These are phyloP conservation scores for Mucor mucedo DNA, from an alignment of 371 early-diverging fungal species.

Conservation along the genomic window DNA sequence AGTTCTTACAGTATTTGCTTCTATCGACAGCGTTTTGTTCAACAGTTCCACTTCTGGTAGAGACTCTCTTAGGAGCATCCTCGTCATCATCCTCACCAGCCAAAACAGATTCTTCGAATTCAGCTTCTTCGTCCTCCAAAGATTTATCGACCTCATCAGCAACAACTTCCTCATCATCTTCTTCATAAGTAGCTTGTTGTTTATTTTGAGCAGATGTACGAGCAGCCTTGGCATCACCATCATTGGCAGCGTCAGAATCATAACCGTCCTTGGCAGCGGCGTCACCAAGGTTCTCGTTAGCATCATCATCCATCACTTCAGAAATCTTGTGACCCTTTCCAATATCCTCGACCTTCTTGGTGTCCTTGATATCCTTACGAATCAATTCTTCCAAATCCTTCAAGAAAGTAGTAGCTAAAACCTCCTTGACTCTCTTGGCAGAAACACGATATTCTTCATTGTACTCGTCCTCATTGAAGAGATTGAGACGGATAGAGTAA, in stretches of 20 bases:
- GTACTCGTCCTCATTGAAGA: slow-evolving; percentile 85
- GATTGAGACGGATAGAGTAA: slow-evolving; percentile 79
- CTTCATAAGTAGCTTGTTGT: slow-evolving; percentile 75
- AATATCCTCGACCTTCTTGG: slow-evolving; percentile 54
- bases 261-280: slow-evolving; percentile 36
- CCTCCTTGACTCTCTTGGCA: slow-evolving; percentile 68
- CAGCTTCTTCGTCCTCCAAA: slow-evolving; percentile 59
- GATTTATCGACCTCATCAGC: slow-evolving; percentile 65
- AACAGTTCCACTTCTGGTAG: slow-evolving; percentile 24
- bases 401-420: slow-evolving; percentile 77
- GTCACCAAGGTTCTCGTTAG: slow-evolving; percentile 61
- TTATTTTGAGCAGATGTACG: slow-evolving; percentile 61
- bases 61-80: slow-evolving; percentile 46
- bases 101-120: slow-evolving; percentile 56
- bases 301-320: slow-evolving; percentile 27
- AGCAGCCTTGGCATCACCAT: slow-evolving; percentile 74
- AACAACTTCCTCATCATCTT: slow-evolving; percentile 57
- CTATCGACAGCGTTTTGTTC: slow-evolving; percentile 53
- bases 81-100: slow-evolving; percentile 64
- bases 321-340: slow-evolving; percentile 44
- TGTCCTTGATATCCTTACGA: slow-evolving; percentile 63
- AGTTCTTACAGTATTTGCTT: slow-evolving; percentile 65
- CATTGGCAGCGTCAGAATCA: slow-evolving; percentile 61
- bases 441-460: slow-evolving; percentile 78
- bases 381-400: slow-evolving; percentile 72